Conservation (phyloP, 2,329 filamentous ascomycete genomes). For the Claviceps maximensis region DNA sequence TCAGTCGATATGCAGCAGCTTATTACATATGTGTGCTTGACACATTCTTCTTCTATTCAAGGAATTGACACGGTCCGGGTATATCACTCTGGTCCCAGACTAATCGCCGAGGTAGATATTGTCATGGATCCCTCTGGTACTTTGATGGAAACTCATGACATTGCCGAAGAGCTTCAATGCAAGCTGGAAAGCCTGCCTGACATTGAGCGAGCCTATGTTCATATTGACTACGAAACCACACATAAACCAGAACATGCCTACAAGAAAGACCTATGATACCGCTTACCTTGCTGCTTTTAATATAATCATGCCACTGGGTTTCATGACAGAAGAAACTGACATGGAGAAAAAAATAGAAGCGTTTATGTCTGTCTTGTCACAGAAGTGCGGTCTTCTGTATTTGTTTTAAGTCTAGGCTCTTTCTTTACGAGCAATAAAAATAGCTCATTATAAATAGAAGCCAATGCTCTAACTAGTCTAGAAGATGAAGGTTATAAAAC, state of each 20-base stretch:
- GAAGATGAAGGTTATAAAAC: no score
- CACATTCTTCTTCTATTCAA: conserved; percentile 66
- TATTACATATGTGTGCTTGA: conserved; percentile 85
- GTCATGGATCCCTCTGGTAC: conserved; percentile 72
- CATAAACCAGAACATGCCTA: conserved; percentile 74
- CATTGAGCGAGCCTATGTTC: conserved; percentile 87
- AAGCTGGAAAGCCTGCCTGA: conserved; percentile 88
- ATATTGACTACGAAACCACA: conserved; percentile 93
- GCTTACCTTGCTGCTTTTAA: not conserved
- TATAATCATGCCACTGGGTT: no score
- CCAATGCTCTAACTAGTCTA: no score
- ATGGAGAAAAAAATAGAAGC: no score
- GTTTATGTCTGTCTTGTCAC: no score
- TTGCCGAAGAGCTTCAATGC: conserved; percentile 85
- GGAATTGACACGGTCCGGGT: conserved; percentile 92
- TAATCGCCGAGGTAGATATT: conserved; percentile 92
- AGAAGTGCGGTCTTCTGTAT: no score
- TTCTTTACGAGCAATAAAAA: no score
- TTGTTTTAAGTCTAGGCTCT: no score
- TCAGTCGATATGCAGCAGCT: conserved; percentile 78
- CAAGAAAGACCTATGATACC: conserved; percentile 45
- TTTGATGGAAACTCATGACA: conserved; percentile 73
- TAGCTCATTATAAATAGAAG: no score
- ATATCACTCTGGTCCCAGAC: conserved; percentile 76
- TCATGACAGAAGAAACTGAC: no score